Evolutionary conservation across 768 basidiomycete species (phyloP).

Genomic region (Suillus ampliporus): DNA sequence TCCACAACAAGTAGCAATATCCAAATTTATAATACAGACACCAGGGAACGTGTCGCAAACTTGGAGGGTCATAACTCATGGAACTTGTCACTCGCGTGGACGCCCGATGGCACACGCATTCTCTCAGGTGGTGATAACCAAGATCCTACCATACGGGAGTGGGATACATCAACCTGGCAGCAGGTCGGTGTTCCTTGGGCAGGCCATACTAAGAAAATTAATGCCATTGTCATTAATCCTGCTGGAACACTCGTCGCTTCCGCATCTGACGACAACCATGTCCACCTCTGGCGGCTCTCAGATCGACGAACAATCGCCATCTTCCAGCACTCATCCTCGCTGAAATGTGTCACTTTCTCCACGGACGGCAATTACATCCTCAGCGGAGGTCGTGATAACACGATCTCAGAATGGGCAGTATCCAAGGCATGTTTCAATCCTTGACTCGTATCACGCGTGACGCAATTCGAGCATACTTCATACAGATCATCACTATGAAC

Average conservation of each 20-base stretch:
- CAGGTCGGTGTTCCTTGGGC: background rate
- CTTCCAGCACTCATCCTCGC: background rate
- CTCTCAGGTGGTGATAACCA: background rate
- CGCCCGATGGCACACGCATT: background rate
- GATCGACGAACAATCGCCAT: background rate
- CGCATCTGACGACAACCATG: background rate
- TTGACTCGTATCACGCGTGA: background rate
- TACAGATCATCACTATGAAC: background rate
- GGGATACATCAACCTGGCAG: background rate
- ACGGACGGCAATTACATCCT: background rate
- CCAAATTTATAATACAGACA: background rate
- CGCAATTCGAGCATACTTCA: background rate
- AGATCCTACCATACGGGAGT: background rate
- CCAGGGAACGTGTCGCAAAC: background rate
- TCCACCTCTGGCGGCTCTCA: background rate
- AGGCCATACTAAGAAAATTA: background rate
- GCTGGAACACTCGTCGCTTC: background rate
- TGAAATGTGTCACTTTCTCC: background rate
- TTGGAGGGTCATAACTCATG: background rate
- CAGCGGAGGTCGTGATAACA: background rate
- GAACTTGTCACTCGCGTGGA: background rate
- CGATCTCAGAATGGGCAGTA: background rate
- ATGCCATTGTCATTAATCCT: background rate
- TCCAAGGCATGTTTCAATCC: background rate
- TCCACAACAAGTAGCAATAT: background rate